Conservation (phyloP, 352 stramenopile species). For the Globisporangium canariense region DNA sequence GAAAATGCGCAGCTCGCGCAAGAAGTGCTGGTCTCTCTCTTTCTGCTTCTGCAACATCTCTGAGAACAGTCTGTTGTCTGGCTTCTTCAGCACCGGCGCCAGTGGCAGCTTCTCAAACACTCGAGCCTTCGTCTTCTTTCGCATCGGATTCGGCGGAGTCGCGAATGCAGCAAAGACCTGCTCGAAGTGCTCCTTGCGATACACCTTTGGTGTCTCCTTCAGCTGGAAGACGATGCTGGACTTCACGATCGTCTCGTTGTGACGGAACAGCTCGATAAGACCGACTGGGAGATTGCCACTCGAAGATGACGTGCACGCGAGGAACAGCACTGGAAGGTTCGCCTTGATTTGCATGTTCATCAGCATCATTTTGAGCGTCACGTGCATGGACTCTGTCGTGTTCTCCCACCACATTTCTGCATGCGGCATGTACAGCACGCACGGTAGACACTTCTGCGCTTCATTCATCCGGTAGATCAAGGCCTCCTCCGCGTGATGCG, state of each 20-base stretch:
- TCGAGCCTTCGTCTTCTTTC: constrained; percentile 18
- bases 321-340: constrained; percentile 71
- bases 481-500: constrained; percentile 70
- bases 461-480: constrained; percentile 67
- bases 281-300: constrained; percentile 37
- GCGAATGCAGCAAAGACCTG: constrained; percentile 55
- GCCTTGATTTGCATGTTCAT: constrained; percentile 62
- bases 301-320: constrained; percentile 60
- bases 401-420: constrained; percentile 76
- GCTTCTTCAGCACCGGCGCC: constrained; percentile 40
- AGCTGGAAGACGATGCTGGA: constrained; percentile 51
- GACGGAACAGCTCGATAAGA: constrained; percentile 56
- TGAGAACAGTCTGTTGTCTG: constrained; percentile 24
- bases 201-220: constrained; percentile 21
- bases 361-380: constrained; percentile 80
- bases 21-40: constrained; percentile 75
- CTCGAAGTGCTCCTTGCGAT: constrained; percentile 53
- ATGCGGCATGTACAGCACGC: constrained; percentile 77
- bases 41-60: constrained; percentile 46
- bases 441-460: constrained; percentile 74
- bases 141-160: constrained; percentile 35
- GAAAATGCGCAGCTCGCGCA: constrained; percentile 88
- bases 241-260: constrained; percentile 34
- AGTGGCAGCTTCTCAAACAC: constrained; percentile 53
- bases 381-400: constrained; percentile 67